Evolutionary conservation across 2,329 filamentous ascomycete species (phyloP).

Genomic region (Blumeria graminis): DNA sequence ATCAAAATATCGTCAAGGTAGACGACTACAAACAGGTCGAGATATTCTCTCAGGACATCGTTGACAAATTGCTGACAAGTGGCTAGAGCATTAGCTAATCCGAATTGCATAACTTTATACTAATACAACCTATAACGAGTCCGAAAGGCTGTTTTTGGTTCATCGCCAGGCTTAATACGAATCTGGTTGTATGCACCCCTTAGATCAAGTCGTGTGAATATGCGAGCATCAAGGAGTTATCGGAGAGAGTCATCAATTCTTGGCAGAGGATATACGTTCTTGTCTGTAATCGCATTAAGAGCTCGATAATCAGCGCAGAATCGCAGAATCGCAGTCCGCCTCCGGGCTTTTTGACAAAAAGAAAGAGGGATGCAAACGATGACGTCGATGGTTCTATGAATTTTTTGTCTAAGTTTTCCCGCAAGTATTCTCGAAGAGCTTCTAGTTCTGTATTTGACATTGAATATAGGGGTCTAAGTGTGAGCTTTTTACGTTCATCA

Average conservation of each 20-base stretch:
- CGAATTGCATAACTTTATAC: conserved; percentile 3
- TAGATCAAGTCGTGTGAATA: not conserved
- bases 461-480: not conserved
- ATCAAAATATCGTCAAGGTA: not conserved
- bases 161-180: too few species aligned
- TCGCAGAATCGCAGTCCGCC: not conserved
- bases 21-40: not conserved
- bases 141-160: too few species aligned
- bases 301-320: not conserved
- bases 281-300: not conserved
- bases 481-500: not conserved
- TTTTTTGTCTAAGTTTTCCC: conserved; percentile 1
- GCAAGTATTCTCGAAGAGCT: not conserved
- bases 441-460: not conserved
- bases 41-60: not conserved
- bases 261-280: not conserved
- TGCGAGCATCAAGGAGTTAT: not conserved
- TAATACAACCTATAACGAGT: too few species aligned
- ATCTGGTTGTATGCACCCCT: too few species aligned
- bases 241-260: not conserved
- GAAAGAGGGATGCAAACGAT: not conserved
- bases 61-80: conserved; percentile 2
- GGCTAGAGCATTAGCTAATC: conserved; percentile 1
- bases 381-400: not conserved
- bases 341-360: not conserved